phyloP scores from a whole-genome alignment of 768 basidiomycete genomes.

The Sporobolomyces pararoseus region DNA sequence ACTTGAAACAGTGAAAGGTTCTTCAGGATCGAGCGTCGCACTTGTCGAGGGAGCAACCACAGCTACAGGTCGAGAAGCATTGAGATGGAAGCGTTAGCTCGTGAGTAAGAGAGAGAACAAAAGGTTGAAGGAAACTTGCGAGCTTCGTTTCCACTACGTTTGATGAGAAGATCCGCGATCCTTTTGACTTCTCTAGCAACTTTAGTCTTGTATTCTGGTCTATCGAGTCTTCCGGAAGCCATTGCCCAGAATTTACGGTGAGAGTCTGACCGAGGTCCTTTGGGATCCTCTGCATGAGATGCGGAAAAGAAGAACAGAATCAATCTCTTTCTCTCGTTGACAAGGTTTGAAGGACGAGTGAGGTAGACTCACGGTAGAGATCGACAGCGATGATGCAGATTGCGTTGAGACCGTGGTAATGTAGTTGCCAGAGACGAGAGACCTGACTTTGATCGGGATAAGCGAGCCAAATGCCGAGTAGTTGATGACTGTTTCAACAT shows the following conservation, averaged over 20 bases:
- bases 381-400: constrained; percentile 29
- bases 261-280: constrained; percentile 13
- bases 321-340: too few relatives aligned
- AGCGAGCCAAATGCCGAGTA: constrained; percentile 26
- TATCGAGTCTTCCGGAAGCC: constrained; percentile 2
- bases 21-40: not conserved
- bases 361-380: constrained; percentile 31
- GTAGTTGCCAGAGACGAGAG: constrained; percentile 10
- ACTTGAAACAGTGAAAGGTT: not conserved
- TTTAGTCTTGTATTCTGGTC: not conserved
- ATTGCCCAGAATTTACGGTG: constrained; percentile 18
- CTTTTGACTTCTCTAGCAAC: constrained; percentile 6
- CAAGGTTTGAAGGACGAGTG: too few relatives aligned
- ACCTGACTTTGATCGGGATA: constrained; percentile 24
- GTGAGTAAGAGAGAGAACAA: too few relatives aligned
- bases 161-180: constrained; percentile 16
- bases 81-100: too few relatives aligned
- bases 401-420: constrained; percentile 33
- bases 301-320: too few relatives aligned
- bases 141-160: not conserved
- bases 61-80: not conserved
- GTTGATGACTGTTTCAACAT: not conserved
- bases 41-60: not conserved
- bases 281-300: constrained; percentile 26
- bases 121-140: not conserved